Percentiles rank a stretch among this genome's conserved stretches.
Conservation (phyloP, 495 filamentous ascomycete species). For the Cryomyces antarcticus region DNA sequence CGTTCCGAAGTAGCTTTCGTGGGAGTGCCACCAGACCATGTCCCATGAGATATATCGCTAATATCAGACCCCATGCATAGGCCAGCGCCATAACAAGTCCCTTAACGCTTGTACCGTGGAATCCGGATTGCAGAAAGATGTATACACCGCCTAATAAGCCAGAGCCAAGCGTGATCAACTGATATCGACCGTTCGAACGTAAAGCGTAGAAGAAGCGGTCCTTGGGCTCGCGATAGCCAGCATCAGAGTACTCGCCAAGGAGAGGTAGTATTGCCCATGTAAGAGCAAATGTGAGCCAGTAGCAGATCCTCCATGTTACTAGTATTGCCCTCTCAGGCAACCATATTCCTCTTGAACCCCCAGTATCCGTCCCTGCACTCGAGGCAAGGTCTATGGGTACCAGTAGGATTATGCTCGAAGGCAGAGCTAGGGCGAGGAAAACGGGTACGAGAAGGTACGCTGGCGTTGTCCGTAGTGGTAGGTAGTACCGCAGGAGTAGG, state of each 20-base stretch:
- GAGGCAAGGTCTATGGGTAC: conserved; percentile 94
- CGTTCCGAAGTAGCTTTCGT: conserved; percentile 52
- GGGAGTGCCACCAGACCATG: conserved; percentile 88
- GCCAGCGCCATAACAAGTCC: conserved; percentile 77
- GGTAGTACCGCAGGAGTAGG: conserved; percentile 67
- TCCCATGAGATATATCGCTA: conserved; percentile 94
- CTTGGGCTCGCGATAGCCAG: conserved; percentile 73
- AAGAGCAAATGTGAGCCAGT: conserved; percentile 88
- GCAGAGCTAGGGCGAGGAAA: conserved; percentile 82
- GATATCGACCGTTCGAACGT: conserved; percentile 69
- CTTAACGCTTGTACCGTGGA: conserved; percentile 45
- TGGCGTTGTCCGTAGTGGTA: conserved; percentile 77
- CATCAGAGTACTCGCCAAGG: conserved; percentile 81
- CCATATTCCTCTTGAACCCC: conserved; percentile 43
- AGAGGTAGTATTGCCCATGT: conserved; percentile 93
- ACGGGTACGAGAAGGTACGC: conserved; percentile 80
- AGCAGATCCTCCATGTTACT: conserved; percentile 79
- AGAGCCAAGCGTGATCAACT: conserved; percentile 54
- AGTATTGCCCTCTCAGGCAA: conserved; percentile 46
- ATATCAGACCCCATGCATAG: conserved; percentile 75
- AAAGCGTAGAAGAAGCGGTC: conserved; percentile 65
- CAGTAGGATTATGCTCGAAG: conserved; percentile 79
- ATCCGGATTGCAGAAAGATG: conserved; percentile 57
- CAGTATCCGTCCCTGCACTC: conserved; percentile 47
- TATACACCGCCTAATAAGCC: conserved; percentile 60